phyloP scores from a whole-genome alignment of 257 asterid genomes.

The Solanum dulcamara region DNA sequence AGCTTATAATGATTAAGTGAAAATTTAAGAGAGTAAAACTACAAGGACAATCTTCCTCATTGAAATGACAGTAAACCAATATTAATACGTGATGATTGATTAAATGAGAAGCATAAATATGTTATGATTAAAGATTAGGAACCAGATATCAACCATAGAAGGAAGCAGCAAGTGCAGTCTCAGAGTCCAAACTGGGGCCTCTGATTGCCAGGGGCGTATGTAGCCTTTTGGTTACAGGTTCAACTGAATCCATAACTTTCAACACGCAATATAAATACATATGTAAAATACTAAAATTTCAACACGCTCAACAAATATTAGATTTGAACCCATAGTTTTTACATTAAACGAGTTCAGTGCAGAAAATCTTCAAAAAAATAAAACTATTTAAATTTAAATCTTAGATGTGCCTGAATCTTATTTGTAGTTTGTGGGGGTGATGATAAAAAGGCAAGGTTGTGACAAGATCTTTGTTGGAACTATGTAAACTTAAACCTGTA shows the following conservation, averaged over 20 bases:
- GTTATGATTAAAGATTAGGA: background rate
- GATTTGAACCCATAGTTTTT: background rate
- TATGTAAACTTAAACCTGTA: constrained; percentile 16
- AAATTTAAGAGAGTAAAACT: background rate
- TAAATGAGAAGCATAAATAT: background rate
- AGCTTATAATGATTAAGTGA: background rate
- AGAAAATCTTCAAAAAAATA: background rate
- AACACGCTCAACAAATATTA: background rate
- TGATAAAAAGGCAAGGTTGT: constrained; percentile 3
- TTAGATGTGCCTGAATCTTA: constrained; percentile 2
- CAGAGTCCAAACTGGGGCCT: constrained; percentile 10
- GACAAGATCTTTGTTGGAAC: constrained; percentile 33
- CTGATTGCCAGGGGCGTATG: background rate
- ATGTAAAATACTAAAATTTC: background rate
- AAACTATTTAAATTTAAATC: background rate
- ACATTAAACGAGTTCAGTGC: background rate
- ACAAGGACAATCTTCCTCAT: background rate
- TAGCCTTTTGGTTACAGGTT: background rate
- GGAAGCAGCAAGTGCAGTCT: background rate
- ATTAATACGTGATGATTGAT: background rate
- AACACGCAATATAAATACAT: background rate
- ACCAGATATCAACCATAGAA: background rate
- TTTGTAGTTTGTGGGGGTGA: constrained; percentile 11
- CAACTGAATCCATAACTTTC: background rate
- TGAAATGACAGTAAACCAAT: background rate